Percentiles rank a stretch among this genome's conserved stretches.
Evolutionary conservation across 106 monocot species (phyloP).

Genomic region (Narthecium ossifragum): DNA sequence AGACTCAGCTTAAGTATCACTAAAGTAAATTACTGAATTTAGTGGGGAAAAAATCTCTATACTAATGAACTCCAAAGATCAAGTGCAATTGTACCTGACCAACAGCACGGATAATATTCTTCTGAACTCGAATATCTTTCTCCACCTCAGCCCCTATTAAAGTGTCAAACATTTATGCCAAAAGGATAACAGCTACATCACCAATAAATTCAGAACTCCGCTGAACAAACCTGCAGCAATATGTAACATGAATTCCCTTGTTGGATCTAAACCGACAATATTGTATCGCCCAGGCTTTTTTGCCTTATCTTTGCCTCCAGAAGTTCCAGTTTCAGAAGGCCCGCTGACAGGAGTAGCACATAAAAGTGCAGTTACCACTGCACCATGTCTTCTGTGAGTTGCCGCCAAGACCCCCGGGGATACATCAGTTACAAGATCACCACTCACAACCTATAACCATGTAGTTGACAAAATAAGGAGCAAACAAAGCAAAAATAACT

Average conservation of each 20-base stretch:
- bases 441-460: conserved; percentile 63
- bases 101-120: conserved; percentile 63
- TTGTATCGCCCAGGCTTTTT: conserved; percentile 67
- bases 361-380: conserved; percentile 76
- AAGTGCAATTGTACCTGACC: no score
- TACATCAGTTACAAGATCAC: conserved; percentile 91
- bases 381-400: conserved; percentile 94
- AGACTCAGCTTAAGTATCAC: no score
- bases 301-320: conserved; percentile 85
- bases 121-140: conserved; percentile 83
- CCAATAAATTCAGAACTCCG: neutral
- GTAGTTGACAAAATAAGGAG: neutral
- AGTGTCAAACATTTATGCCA: conserved; percentile 5
- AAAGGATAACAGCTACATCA: neutral
- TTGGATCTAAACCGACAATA: conserved; percentile 83
- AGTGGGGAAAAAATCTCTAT: no score
- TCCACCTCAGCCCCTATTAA: conserved; percentile 72
- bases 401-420: conserved; percentile 90
- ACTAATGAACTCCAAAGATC: no score
- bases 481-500: neutral
- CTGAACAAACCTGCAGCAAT: conserved; percentile 64
- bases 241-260: conserved; percentile 70
- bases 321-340: conserved; percentile 61
- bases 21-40: no score
- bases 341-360: conserved; percentile 82